Conservation (phyloP, 1,284 basidiomycete genomes). For the Schizopora paradoxa region DNA sequence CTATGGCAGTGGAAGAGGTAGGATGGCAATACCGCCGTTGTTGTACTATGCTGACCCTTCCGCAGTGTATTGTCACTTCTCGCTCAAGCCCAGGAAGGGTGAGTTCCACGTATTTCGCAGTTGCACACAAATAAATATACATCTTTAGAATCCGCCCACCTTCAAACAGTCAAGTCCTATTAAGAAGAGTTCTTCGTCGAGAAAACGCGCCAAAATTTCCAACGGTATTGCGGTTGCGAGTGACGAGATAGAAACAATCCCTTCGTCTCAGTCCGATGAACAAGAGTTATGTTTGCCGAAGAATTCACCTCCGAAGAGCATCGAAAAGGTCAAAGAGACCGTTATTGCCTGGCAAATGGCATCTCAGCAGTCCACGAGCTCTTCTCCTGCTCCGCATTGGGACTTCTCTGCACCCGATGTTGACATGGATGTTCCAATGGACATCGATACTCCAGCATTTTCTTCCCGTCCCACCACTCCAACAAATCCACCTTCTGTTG, state of each 20-base stretch:
- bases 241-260: slow-evolving; percentile 29
- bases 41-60: no score
- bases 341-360: slow-evolving; percentile 40
- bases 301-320: slow-evolving; percentile 23
- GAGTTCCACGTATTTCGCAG: background rate
- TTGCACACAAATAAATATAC: background rate
- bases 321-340: slow-evolving; percentile 31
- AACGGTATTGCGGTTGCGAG: background rate
- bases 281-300: slow-evolving; percentile 40
- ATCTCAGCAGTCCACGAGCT: slow-evolving; percentile 17
- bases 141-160: background rate
- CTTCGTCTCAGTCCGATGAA: slow-evolving; percentile 69
- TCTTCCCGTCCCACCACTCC: no score
- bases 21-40: background rate
- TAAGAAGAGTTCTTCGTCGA: background rate
- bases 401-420: slow-evolving; percentile 1
- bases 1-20: slow-evolving; percentile 3
- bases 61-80: no score
- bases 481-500: no score
- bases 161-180: background rate
- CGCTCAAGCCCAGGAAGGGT: no score
- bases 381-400: background rate
- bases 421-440: slow-evolving; percentile 19
- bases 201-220: slow-evolving; percentile 2
- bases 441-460: no score